Base-by-base conservation (phyloP, 768 basidiomycete species). In the Calocybe indica region DNA sequence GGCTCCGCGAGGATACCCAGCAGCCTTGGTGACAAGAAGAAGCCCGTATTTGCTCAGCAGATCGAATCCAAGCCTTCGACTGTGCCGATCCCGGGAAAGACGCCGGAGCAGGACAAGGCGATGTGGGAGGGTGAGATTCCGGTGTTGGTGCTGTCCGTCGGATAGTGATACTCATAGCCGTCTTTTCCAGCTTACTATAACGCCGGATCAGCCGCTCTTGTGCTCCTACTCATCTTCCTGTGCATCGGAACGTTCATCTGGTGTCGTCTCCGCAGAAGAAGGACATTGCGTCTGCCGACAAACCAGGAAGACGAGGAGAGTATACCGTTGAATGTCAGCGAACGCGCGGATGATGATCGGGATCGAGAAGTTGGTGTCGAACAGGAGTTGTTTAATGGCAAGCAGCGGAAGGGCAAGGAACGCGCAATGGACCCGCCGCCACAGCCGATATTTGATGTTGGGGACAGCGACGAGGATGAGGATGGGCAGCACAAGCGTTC, bases 141-240 rank as follows among this genome's bases (percentile, higher is more conserved):
- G 6, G 39, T 5, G 15, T 32, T 14, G 41, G 31, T 38, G 12
- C 44, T 46, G 30, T 43, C 34, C 45, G 29, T 35, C 15, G 40
- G 11, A 43, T 32, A 37, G 43, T 44, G 32, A 40, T 46, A 40
- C 47, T 52, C 14, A 46, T 33, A 13, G 37, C 35, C 49, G 43
- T 32, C 22, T n/a, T 45, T 30, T 6, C 37, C 46, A 92, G 93
- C 91, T n/a, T 94, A 93, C 63, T 96, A 94, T 62, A 95, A 95
- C 51, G 87, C 91, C 32, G 92, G 90, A 8, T 92, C 92, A 0
- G 88, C 86, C 1, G 83, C 86, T 3, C 69, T 93, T n/a, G 82
- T 95, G 15, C 74, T 97, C 36, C 59, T 94, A 3, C 65, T 96
- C 46, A 75, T 94, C 48, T 71, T 79, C 33, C 58, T 80, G 13